A percentile compares a stretch with the other conserved stretches of the same genome.
phyloP scores from a whole-genome alignment of 2,329 filamentous ascomycete genomes.

The Paradendryphiella salina region DNA sequence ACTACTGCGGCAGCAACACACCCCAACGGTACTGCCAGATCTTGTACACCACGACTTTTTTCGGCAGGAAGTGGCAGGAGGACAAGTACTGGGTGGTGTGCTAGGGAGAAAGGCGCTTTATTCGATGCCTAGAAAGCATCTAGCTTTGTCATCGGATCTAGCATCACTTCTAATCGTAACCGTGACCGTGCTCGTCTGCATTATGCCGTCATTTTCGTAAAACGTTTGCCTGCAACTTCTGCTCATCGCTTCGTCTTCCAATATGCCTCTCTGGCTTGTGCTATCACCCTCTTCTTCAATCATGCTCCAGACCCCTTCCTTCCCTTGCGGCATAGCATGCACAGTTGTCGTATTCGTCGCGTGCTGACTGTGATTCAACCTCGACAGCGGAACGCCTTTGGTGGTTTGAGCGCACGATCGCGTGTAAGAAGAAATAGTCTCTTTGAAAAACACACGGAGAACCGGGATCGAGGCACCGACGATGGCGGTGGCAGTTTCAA shows the following conservation, averaged over 20 bases:
- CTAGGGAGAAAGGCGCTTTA: not conserved
- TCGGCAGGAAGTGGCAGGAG: too few relatives aligned
- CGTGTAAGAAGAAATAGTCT: constrained; percentile 18
- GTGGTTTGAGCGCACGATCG: not conserved
- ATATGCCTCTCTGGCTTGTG: constrained; percentile 6
- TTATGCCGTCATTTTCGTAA: constrained; percentile 1
- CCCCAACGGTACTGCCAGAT: too few relatives aligned
- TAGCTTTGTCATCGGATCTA: not conserved
- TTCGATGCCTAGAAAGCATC: not conserved
- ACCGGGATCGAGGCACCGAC: constrained; percentile 37
- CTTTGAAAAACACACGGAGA: constrained; percentile 39
- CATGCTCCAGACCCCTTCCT: constrained; percentile 3
- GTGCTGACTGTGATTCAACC: constrained; percentile 3
- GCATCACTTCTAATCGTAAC: constrained; percentile 8
- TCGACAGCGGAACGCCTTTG: constrained; percentile 1
- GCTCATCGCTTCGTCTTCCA: constrained; percentile 8
- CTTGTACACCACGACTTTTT: too few relatives aligned
- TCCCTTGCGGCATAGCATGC: not conserved
- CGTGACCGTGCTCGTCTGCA: constrained; percentile 13
- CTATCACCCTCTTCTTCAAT: not conserved
- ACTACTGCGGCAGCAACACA: too few relatives aligned
- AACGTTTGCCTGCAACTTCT: not conserved
- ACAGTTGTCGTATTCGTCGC: constrained; percentile 4
- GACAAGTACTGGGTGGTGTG: too few relatives aligned
- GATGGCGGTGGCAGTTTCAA: constrained; percentile 37